Evolutionary conservation across 345 rosid species (phyloP).

Genomic region (Camelina hispida): DNA sequence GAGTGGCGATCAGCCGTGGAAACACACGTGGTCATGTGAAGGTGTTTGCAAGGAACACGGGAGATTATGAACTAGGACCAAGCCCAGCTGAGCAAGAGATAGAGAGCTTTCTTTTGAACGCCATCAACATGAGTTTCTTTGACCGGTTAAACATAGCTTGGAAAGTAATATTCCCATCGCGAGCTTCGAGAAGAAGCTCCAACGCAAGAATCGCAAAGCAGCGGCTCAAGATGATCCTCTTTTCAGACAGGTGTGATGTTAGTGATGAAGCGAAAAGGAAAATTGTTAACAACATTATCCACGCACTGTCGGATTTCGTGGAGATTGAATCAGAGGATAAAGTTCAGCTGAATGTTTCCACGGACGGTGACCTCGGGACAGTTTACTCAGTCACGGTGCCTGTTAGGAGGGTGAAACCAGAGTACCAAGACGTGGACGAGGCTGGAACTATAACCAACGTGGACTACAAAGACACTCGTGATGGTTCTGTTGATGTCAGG

Average conservation of each 20-base stretch:
- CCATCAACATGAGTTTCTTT: conserved; percentile 81
- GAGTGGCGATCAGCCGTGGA: conserved; percentile 40
- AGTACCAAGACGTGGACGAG: conserved; percentile 71
- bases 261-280: conserved; percentile 91
- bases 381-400: conserved; percentile 95
- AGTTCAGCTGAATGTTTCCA: conserved; percentile 84
- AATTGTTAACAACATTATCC: conserved; percentile 81
- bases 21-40: conserved; percentile 38
- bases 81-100: conserved; percentile 64
- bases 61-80: conserved; percentile 61
- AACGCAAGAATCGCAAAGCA: conserved; percentile 97
- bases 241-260: conserved; percentile 95
- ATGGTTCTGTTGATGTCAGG: conserved; percentile 85
- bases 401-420: conserved; percentile 86
- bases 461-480: conserved; percentile 75
- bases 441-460: conserved; percentile 69
- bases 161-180: conserved; percentile 92
- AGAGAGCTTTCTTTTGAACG: conserved; percentile 72
- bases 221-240: conserved; percentile 93
- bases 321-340: conserved; percentile 96
- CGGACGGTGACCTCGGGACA: conserved; percentile 87
- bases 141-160: conserved; percentile 88
- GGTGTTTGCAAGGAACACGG: conserved; percentile 52
- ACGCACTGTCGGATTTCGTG: conserved; percentile 82
- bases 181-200: conserved; percentile 69